A percentile compares a stretch with the other conserved stretches of the same genome.
Conservation (phyloP, 306 rosid species). For the Trifolium subterraneum region DNA sequence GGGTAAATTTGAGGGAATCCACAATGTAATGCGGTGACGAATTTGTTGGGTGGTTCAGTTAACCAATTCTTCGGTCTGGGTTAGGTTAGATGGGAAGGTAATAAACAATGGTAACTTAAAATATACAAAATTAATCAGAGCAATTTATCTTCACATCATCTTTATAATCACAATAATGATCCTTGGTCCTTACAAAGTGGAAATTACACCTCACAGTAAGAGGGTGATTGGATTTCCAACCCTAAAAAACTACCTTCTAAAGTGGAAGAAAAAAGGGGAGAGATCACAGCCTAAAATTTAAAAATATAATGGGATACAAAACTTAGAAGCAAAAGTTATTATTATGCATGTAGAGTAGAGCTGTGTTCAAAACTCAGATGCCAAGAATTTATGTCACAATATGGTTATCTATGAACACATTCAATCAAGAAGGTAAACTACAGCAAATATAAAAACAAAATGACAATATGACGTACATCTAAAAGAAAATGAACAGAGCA, state of each 20-base stretch:
- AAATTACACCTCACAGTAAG: slow-evolving; percentile 39
- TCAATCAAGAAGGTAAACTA: slow-evolving; percentile 3
- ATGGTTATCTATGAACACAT: slow-evolving; percentile 31
- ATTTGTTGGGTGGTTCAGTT: neutral
- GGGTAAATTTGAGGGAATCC: slow-evolving; percentile 25
- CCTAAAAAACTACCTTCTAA: slow-evolving; percentile 34
- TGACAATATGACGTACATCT: slow-evolving; percentile 8
- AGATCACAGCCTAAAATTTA: slow-evolving; percentile 38
- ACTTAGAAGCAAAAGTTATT: slow-evolving; percentile 3
- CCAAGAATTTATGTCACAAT: slow-evolving; percentile 23
- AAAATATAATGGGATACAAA: slow-evolving; percentile 33
- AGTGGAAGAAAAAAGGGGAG: neutral
- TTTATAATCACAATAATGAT: slow-evolving; percentile 37
- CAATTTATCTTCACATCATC: slow-evolving; percentile 35
- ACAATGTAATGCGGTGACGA: slow-evolving; percentile 8
- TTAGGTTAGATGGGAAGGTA: slow-evolving; percentile 27
- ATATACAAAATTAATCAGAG: slow-evolving; percentile 43
- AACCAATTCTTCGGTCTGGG: slow-evolving; percentile 21
- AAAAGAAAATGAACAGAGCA: slow-evolving; percentile 4
- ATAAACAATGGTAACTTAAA: slow-evolving; percentile 29
- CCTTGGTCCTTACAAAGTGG: slow-evolving; percentile 45
- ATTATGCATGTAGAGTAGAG: slow-evolving; percentile 35
- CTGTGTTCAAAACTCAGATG: slow-evolving; percentile 13
- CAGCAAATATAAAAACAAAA: neutral
- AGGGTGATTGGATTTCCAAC: slow-evolving; percentile 27